A percentile compares a stretch with the other conserved stretches of the same genome.
These are phyloP conservation scores for Pichia ethanolica DNA, from an alignment of 805 yeast genomes.

Conservation along the genomic window DNA sequence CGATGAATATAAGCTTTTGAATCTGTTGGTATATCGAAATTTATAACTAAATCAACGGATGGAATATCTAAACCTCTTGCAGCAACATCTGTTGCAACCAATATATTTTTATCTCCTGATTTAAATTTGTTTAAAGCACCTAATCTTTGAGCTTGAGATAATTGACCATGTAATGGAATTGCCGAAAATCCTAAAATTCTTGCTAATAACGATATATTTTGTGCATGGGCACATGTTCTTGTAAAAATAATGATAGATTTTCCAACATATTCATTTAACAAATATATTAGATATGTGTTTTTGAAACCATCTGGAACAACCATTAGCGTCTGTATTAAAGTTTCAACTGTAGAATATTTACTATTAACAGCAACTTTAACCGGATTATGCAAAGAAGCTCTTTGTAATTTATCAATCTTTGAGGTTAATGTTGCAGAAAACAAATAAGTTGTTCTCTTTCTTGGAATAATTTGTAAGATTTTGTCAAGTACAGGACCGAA, in stretches of 20 bases:
- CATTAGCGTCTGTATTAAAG: slow-evolving; percentile 82
- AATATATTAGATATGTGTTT: slow-evolving; percentile 76
- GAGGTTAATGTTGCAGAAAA: slow-evolving; percentile 98
- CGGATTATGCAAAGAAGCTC: slow-evolving; percentile 85
- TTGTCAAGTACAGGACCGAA: slow-evolving; percentile 92
- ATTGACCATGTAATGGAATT: slow-evolving; percentile 90
- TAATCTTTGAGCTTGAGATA: slow-evolving; percentile 75
- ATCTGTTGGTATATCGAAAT: slow-evolving; percentile 91
- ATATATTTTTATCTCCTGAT: slow-evolving; percentile 57
- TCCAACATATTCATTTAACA: slow-evolving; percentile 76
- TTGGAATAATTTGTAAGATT: slow-evolving; percentile 76
- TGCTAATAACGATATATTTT: slow-evolving; percentile 75
- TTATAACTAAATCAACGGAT: slow-evolving; percentile 78
- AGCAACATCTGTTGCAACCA: slow-evolving; percentile 87
- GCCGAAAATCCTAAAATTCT: slow-evolving; percentile 81
- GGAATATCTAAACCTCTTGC: slow-evolving; percentile 97
- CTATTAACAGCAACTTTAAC: slow-evolving; percentile 85
- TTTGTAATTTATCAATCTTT: slow-evolving; percentile 87
- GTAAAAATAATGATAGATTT: slow-evolving; percentile 86
- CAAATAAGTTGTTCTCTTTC: slow-evolving; percentile 72
- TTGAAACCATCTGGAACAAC: slow-evolving; percentile 89
- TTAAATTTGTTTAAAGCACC: slow-evolving; percentile 78
- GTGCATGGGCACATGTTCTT: slow-evolving; percentile 92
- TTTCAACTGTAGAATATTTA: slow-evolving; percentile 88
- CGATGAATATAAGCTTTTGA: slow-evolving; percentile 95